Conservation (phyloP, 1,284 basidiomycete genomes). For the Earliella scabrosa region DNA sequence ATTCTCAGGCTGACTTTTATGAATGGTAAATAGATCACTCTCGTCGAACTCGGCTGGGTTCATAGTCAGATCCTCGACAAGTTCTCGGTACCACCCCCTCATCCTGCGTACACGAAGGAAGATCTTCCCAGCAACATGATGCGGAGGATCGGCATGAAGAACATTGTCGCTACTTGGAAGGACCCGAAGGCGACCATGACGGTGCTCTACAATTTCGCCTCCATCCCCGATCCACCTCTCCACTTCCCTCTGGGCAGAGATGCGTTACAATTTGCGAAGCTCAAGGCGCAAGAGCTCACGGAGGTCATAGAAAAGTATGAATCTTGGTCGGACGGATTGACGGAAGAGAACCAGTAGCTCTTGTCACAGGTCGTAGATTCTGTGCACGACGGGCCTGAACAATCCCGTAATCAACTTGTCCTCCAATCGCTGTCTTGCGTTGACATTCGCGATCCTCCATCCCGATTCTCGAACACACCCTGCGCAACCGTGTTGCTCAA, state of each 20-base stretch:
- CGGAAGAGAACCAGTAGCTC: too few relatives aligned
- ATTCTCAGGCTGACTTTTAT: too few relatives aligned
- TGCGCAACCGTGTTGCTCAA: too few relatives aligned
- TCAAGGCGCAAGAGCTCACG: conserved; percentile 1
- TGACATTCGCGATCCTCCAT: too few relatives aligned
- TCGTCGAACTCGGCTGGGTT: conserved; percentile 18
- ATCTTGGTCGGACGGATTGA: conserved; percentile 16
- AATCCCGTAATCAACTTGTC: too few relatives aligned
- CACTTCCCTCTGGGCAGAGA: conserved; percentile 18
- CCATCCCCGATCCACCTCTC: conserved; percentile 14
- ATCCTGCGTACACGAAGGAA: conserved; percentile 21
- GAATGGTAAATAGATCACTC: conserved; percentile 18
- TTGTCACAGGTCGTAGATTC: too few relatives aligned
- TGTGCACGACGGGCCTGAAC: too few relatives aligned
- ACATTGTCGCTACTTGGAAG: neutral
- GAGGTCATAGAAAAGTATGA: conserved; percentile 9
- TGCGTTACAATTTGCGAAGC: neutral
- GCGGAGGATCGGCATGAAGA: neutral
- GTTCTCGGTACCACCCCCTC: conserved; percentile 1
- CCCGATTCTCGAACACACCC: too few relatives aligned
- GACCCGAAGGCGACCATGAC: conserved; percentile 11
- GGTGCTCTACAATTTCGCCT: conserved; percentile 14
- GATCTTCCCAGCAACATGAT: neutral
- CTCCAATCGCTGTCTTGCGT: too few relatives aligned
- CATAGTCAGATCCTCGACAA: conserved; percentile 2